Evolutionary conservation across 2,329 filamentous ascomycete species (phyloP), one percentile per base, ranked within the genome.

Genomic region (Ophiobolus disseminans): DNA sequence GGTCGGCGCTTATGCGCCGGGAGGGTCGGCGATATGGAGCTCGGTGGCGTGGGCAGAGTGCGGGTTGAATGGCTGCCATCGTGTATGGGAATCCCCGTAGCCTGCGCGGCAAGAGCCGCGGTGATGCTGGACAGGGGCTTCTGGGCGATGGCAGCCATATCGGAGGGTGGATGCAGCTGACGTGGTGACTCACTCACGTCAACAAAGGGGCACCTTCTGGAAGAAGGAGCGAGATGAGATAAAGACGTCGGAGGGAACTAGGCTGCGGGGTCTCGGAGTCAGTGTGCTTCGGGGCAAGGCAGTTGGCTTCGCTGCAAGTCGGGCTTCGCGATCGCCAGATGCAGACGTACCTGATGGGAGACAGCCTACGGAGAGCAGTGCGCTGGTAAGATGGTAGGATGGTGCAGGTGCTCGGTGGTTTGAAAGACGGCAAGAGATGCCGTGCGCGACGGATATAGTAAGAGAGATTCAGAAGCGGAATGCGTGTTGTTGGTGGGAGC

Each of bases 21-120:
- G 60, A 97, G 82, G 62, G 85, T 87, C 39, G 93, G 93, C 54
- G 92, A 97, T 73, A 97, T 91, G 75, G 92, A 97, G 80, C 93
- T 95, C 53, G 93, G 93, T 70, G 93, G 93, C 73, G 93, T 97
- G 57, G 89, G 91, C 68, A 96, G 85, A 73, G 84, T 80, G 55
- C 57, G 64, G 41, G 53, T 53, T 14, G 55, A 51, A 48, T 61
- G 61, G 47, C 56, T 55, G 53, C 59, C 63, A 58, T 73, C 63
- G 48, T 68, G 62, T 14, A 66, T 66, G 40, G 67, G 63, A 31
- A 70, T 69, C 53, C 57, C 62, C 43, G 65, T 60, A 22, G 36
- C 28, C 48, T 67, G 64, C 38, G 59, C 59, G 49, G 69, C 70
- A 52, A 75, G 72, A 46, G 73, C 73, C 45, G 68, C 66, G 54